Evolutionary conservation across 176 grass and related monocot genomes (phyloP).

Genomic region (Oryza nivara): DNA sequence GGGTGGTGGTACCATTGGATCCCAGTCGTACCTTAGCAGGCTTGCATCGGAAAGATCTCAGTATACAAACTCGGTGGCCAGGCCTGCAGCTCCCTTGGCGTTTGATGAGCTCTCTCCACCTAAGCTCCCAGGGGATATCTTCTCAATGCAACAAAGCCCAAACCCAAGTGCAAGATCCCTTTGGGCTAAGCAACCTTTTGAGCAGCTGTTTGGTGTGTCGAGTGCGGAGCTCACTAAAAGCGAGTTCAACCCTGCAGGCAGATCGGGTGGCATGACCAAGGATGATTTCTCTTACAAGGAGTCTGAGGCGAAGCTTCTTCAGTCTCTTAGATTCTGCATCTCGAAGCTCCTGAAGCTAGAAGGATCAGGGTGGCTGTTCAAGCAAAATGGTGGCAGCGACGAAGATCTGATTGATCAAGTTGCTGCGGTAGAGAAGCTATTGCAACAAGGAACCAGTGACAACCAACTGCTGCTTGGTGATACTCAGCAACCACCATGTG

Average conservation of each 20-base stretch:
- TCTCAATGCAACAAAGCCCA: slow-evolving; percentile 57
- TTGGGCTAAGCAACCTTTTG: slow-evolving; percentile 93
- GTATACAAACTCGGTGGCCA: slow-evolving; percentile 57
- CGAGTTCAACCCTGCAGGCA: slow-evolving; percentile 41
- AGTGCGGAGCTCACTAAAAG: slow-evolving; percentile 54
- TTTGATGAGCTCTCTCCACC: slow-evolving; percentile 74
- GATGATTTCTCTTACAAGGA: slow-evolving; percentile 72
- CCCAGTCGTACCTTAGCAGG: slow-evolving; percentile 65
- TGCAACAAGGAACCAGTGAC: slow-evolving; percentile 46
- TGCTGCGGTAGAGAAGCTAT: slow-evolving; percentile 62
- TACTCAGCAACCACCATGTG: slow-evolving; percentile 38
- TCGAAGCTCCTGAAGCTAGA: slow-evolving; percentile 78
- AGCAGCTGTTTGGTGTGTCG: slow-evolving; percentile 77
- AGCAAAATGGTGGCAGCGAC: slow-evolving; percentile 76
- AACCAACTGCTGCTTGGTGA: slow-evolving; percentile 41
- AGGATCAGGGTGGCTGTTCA: slow-evolving; percentile 86
- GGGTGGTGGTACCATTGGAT: slow-evolving; percentile 67
- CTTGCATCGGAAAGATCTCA: slow-evolving; percentile 70
- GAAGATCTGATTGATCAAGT: slow-evolving; percentile 82
- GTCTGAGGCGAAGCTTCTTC: slow-evolving; percentile 75
- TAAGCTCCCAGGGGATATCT: slow-evolving; percentile 64
- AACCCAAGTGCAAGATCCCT: slow-evolving; percentile 72
- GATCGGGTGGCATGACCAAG: slow-evolving; percentile 45
- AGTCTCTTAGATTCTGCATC: slow-evolving; percentile 78
- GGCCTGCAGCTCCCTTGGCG: slow-evolving; percentile 55